Conservation (phyloP, 2,329 filamentous ascomycete species). For the Penicillium polonicum region DNA sequence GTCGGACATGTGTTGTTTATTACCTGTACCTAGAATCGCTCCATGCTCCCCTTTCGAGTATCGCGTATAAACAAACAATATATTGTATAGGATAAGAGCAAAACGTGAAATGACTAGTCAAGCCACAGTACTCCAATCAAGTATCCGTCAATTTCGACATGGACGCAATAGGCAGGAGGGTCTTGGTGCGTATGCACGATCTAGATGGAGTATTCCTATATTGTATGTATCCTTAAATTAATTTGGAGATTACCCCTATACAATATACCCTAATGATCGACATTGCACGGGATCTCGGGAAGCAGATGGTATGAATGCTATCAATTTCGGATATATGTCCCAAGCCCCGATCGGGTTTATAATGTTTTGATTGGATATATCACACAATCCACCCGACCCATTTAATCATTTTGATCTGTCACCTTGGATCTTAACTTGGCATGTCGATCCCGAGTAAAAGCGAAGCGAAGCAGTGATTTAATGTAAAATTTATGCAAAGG, state of each 20-base stretch:
- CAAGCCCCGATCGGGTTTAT: not conserved
- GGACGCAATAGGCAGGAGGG: not conserved
- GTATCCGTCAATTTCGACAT: not conserved
- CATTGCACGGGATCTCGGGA: conserved; percentile 14
- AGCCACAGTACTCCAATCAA: not conserved
- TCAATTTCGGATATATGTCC: not conserved
- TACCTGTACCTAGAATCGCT: not conserved
- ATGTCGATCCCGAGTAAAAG: conserved; percentile 3
- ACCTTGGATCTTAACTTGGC: not conserved
- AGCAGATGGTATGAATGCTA: conserved; percentile 8
- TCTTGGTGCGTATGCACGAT: not conserved
- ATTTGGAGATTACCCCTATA: not conserved
- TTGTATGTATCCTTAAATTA: not conserved
- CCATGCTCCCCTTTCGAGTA: not conserved
- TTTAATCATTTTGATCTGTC: conserved; percentile 1
- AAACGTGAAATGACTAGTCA: not conserved
- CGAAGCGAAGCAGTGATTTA: not conserved
- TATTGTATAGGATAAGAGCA: not conserved
- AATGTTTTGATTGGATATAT: not conserved
- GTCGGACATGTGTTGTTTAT: not conserved
- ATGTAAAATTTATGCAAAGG: not conserved
- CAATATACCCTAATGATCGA: not conserved
- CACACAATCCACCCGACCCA: not conserved
- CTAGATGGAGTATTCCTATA: not conserved
- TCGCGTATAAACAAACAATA: not conserved